A percentile compares a stretch with the other conserved stretches of the same genome.
Evolutionary conservation across 148 eudicot species (phyloP).

Genomic region (Cornus controversa): DNA sequence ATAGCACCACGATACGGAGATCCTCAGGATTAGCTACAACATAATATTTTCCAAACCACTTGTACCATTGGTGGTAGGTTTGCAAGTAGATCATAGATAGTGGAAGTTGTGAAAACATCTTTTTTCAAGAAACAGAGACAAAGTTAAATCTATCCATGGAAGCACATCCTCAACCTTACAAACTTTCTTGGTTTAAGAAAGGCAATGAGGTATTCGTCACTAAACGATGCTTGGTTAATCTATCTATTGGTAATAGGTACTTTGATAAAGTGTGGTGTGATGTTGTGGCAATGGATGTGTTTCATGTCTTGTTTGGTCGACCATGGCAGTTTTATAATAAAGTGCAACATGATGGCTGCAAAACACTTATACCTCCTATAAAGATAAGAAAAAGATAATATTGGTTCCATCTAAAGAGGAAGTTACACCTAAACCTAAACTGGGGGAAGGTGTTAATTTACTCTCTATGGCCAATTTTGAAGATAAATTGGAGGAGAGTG

Average conservation of each 20-base stretch:
- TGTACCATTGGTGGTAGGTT: not conserved
- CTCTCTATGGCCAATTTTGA: no score
- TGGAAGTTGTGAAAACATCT: not conserved
- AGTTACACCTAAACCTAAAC: not conserved
- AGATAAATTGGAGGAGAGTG: no score
- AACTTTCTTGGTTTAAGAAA: not conserved
- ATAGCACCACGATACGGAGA: no score
- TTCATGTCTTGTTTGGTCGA: not conserved
- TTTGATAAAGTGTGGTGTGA: not conserved
- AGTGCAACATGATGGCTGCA: not conserved
- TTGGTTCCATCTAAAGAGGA: not conserved
- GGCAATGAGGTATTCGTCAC: not conserved
- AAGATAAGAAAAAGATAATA: not conserved
- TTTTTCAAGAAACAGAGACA: not conserved
- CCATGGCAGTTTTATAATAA: not conserved
- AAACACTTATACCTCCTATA: not conserved
- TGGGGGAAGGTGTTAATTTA: no score
- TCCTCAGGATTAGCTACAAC: no score
- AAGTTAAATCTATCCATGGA: not conserved
- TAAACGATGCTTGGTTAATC: not conserved
- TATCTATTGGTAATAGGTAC: not conserved
- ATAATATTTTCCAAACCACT: no score
- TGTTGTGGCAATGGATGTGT: not conserved
- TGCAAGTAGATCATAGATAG: not conserved
- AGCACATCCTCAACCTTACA: not conserved